phyloP scores from a whole-genome alignment of 441 rosid species.

The Adansonia grandidieri region DNA sequence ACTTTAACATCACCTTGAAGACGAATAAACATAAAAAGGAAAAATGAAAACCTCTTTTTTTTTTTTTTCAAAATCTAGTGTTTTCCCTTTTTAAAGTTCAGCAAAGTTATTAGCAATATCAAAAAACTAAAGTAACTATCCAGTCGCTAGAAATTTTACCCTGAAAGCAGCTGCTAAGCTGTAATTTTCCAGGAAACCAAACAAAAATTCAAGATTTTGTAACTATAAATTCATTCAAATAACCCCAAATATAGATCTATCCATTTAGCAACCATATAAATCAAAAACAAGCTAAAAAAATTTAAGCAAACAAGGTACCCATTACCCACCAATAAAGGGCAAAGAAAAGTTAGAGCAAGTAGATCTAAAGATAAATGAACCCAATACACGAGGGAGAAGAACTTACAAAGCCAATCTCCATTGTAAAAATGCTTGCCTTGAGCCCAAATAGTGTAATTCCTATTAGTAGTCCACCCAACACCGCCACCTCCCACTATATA shows the following conservation, averaged over 20 bases:
- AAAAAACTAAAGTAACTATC: not conserved
- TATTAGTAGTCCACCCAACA: constrained; percentile 63
- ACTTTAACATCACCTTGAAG: not conserved
- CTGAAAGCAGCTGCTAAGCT: not conserved
- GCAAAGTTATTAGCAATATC: not conserved
- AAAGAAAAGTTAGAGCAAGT: not conserved
- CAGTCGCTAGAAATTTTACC: not conserved
- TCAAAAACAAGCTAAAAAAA: not conserved
- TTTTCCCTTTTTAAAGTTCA: not conserved
- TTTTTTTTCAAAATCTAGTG: not conserved
- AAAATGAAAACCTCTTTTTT: not conserved
- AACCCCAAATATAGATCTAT: constrained; percentile 38
- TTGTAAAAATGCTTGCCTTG: constrained; percentile 73
- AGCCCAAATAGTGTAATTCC: constrained; percentile 85
- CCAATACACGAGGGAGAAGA: constrained; percentile 16
- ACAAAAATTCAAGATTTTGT: not conserved
- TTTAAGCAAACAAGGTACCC: constrained; percentile 8
- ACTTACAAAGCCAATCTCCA: constrained; percentile 93
- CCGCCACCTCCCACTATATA: constrained; percentile 66
- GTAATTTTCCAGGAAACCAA: constrained; percentile 8
- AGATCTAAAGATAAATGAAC: constrained; percentile 39
- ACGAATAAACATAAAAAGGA: not conserved
- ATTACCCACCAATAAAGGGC: not conserved
- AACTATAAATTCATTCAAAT: constrained; percentile 12
- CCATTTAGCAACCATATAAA: constrained; percentile 18